Base-by-base conservation (phyloP, 805 yeast species). In the Saccharomycopsis malanga region DNA sequence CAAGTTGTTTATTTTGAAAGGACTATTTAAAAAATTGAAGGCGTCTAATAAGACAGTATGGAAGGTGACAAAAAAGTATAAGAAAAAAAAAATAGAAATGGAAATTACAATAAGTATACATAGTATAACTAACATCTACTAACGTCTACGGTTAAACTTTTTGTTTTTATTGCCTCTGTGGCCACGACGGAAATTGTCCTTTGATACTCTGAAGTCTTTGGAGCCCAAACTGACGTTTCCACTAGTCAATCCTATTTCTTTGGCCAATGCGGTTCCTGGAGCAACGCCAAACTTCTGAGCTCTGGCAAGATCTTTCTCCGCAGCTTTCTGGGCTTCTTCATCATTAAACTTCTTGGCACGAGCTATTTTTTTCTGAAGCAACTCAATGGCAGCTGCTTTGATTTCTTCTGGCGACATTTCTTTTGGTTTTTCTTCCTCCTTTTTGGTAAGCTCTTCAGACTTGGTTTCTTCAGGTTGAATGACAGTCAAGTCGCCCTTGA, bases 231-330 rank as follows among this genome's bases (percentile, higher is more conserved):
- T 18, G 12, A 12, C 29, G 4, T 4, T 30, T 7, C 45, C 45
- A 5, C 66, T 68, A 42, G 70, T 76, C 37, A 77, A 58, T 0
- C 88, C 88, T 40, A 83, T 69, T 58, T 83, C 88, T 53, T 67
- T 69, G 32, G 87, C 88, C 54, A 83, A 64, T 7, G 81, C 74
- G 35, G 84, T 78, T 48, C 79, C 79, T 30, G 71, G 61, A 52
- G 80, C 83, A 42, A 87, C 76, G 24, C 97, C 98, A 60, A 87
- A 89, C 68, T 86, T 87, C 61, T 82, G 81, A 53, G 88, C 77
- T 60, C 95, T 77, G 32, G 71, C 71, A 56, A 87, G 67, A 52
- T 77, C 81, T 52, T 76, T 78, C 58, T 77, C 77, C 41, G 83
- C 76, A 18, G 69, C 71, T 34, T 70, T 70, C 22, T 76, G 73